Conservation (phyloP, 768 basidiomycete genomes). For the Fomitopsis serialis region DNA sequence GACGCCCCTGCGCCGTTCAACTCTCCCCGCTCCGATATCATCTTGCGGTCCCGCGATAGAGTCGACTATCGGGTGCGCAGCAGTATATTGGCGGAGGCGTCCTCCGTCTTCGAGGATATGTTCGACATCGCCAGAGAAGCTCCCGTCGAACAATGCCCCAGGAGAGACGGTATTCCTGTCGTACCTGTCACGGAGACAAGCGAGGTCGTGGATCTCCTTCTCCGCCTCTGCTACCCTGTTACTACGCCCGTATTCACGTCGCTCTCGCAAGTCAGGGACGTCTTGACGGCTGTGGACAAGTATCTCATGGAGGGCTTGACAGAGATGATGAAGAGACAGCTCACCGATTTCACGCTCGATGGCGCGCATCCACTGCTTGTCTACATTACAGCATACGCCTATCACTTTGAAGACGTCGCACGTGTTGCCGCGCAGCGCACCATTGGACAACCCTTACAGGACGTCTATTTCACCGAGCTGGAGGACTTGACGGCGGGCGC, state of each 20-base stretch:
- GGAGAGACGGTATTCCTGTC: constrained; percentile 1
- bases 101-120: constrained; percentile 52
- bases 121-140: too few species aligned
- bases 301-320: not conserved
- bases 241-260: not conserved
- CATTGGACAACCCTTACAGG: not conserved
- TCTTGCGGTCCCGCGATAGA: constrained; percentile 36
- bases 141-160: too few species aligned
- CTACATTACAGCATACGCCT: not conserved
- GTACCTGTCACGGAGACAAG: constrained; percentile 8
- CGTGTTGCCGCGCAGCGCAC: not conserved
- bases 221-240: not conserved
- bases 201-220: constrained; percentile 1
- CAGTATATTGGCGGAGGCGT: constrained; percentile 49
- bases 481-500: constrained; percentile 36
- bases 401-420: not conserved
- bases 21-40: constrained; percentile 36
- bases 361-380: not conserved
- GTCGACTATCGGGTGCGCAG: constrained; percentile 48
- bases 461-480: constrained; percentile 30
- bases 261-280: too few species aligned
- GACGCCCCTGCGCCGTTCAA: constrained; percentile 31
- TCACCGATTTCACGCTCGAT: not conserved
- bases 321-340: not conserved
- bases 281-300: not conserved